Evolutionary conservation across 345 rosid genomes (phyloP).

Genomic region (Aurinia saxatilis): DNA sequence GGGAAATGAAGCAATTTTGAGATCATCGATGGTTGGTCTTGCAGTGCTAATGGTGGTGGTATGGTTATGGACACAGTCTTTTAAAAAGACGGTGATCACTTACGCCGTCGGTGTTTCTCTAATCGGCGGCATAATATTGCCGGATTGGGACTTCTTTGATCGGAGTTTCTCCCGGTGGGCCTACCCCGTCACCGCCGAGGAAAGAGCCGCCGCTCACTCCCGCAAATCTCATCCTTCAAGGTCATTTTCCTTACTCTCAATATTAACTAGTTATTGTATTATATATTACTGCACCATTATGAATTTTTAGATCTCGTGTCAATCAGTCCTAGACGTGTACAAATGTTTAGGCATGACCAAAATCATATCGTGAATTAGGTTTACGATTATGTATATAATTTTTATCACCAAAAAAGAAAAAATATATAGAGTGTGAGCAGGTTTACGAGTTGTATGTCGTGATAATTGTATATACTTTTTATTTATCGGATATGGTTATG

Average conservation of each 20-base stretch:
- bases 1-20: conserved; percentile 51
- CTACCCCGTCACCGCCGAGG: conserved; percentile 51
- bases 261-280: background rate
- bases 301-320: background rate
- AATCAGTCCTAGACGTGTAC: no score
- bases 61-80: conserved; percentile 51
- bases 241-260: conserved; percentile 28
- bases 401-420: no score
- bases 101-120: conserved; percentile 51
- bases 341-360: no score
- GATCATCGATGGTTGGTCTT: conserved; percentile 52
- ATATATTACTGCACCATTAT: background rate
- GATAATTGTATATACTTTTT: background rate
- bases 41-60: conserved; percentile 45
- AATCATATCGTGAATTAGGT: no score
- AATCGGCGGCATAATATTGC: conserved; percentile 58
- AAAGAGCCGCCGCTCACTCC: conserved; percentile 45
- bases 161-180: conserved; percentile 67
- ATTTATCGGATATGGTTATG: background rate
- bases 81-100: conserved; percentile 53
- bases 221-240: conserved; percentile 41
- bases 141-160: conserved; percentile 85
- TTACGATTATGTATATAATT: no score
- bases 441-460: no score
- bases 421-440: no score